A percentile compares a stretch with the other conserved stretches of the same genome.
Evolutionary conservation across 163 green algal species (phyloP).

Genomic region (Volvox carteri): DNA sequence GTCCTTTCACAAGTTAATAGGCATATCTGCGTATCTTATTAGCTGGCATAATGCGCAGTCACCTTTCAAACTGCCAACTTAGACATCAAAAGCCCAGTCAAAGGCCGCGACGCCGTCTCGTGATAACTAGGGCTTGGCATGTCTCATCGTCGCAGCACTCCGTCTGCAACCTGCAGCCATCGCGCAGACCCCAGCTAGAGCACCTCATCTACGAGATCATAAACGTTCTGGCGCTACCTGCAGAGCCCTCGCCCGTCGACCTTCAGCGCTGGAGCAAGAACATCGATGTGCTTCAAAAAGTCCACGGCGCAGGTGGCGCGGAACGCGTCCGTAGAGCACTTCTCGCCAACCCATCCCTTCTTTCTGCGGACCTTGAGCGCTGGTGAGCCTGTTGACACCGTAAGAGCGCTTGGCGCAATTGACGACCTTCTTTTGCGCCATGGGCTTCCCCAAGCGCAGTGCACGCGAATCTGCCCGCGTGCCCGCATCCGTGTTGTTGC

Average conservation of each 20-base stretch:
- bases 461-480: too few relatives aligned
- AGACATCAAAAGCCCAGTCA: background rate
- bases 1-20: too few relatives aligned
- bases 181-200: background rate
- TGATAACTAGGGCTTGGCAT: constrained; percentile 21
- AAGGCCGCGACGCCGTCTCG: background rate
- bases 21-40: too few relatives aligned
- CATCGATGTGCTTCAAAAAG: background rate
- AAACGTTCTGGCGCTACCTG: background rate
- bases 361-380: constrained; percentile 5
- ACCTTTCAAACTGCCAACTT: background rate
- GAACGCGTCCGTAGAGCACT: constrained; percentile 24
- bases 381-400: too few relatives aligned
- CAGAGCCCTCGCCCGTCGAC: background rate
- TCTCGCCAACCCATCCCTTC: constrained; percentile 7
- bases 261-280: constrained; percentile 6
- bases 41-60: background rate
- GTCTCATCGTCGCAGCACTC: background rate
- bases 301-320: background rate
- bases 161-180: background rate
- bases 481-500: too few relatives aligned
- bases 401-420: too few relatives aligned
- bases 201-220: constrained; percentile 19
- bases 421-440: too few relatives aligned
- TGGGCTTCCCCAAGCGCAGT: too few relatives aligned